Base-by-base conservation (phyloP, 495 filamentous ascomycete species). In the Neurospora sp. region DNA sequence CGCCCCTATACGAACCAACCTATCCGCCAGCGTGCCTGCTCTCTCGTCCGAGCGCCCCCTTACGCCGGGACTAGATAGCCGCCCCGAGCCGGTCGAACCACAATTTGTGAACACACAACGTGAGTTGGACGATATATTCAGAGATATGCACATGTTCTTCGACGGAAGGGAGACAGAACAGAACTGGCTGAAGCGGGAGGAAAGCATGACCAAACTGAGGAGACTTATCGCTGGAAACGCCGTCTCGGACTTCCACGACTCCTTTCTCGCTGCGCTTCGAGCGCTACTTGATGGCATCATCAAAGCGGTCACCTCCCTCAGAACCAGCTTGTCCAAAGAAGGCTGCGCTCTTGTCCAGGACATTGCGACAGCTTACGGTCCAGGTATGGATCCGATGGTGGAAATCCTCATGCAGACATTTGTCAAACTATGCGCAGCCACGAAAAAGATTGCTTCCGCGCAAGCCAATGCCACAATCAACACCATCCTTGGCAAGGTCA, bases 91-190 rank as follows among this genome's bases (percentile, higher is more conserved):
- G 16, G 86, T 97, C 69, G 92, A 96, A 38, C 95, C 96, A 1
- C 79, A 90, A 7, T 91, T 93, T 79, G 90, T 97, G 40, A 90
- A 93, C 54, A 95, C 93, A 1, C 85, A 90, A 62, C 86, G 92
- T 70, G 93, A 98, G 66, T 81, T 98, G 23, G 94, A 98, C 70
- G 94, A 97, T 35, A 89, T 91, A 5, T 89, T 97, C 76, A 88
- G 87, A 49, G 89, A 90, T 12, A 97, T 99, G 93, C 84, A 89
- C 39, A 86, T 86, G 40, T 87, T 84, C 78, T 98, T 98, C 76
- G 94, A 98, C 75, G 95, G 95, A 46, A 93, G 87, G 77, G 96
- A 99, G 82, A 90, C 92, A 0, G 96, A 98, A 77, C 86, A 91
- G 37, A 99, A 99, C 77, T 99, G 96, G 94, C 77, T 91, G 77